Evolutionary conservation across 1,284 basidiomycete species (phyloP), one percentile per base, ranked within the genome.

Genomic region (Porodaedalea pini): DNA sequence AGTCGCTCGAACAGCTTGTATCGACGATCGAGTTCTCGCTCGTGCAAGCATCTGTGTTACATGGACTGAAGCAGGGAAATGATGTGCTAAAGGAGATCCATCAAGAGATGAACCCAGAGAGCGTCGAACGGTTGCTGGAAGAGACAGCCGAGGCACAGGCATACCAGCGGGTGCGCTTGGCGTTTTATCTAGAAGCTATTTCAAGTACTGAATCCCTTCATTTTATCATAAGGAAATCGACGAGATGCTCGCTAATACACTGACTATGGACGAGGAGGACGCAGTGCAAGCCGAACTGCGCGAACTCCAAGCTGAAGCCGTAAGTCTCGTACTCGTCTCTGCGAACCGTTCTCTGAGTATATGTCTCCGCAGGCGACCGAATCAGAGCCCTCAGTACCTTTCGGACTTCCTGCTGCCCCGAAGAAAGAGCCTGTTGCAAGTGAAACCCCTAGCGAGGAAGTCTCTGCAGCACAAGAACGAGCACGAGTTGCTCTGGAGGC

Each of bases 21-120:
- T 90, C 91, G 6, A 92, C 89, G 0, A 98, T 99, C 67, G 96
- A 99, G 70, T 98, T 97, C 75, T 93, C 96, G 0, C 80, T 96
- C 57, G 87, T 99, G 43, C 92, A 99, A 71, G 86, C 92, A 43
- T 92, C 94, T 3, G 91, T 99, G 15, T 70, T 98, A 48, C 92
- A 94, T 71, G 96, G 96, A 6, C 73, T 99, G 41, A 84, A 93
- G 70, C 92, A 96, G 73, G 96, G 96, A 2, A 97, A 92, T 63
- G 86, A 91, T 43, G 94, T 98, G 0, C 77, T 99, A 56, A 93
- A 90, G 68, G 85, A 96, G 73, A 90, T 99, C 37, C 94, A 99
- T 71, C 86, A 86, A 67, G 94, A 98, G 71, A 87, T 98, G 81
- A 93, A 86, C 62, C 68, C 94, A 3, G 94, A 98, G 68, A 88